phyloP scores from a whole-genome alignment of 371 early-diverging fungal genomes.

The Nematocida sp. region DNA sequence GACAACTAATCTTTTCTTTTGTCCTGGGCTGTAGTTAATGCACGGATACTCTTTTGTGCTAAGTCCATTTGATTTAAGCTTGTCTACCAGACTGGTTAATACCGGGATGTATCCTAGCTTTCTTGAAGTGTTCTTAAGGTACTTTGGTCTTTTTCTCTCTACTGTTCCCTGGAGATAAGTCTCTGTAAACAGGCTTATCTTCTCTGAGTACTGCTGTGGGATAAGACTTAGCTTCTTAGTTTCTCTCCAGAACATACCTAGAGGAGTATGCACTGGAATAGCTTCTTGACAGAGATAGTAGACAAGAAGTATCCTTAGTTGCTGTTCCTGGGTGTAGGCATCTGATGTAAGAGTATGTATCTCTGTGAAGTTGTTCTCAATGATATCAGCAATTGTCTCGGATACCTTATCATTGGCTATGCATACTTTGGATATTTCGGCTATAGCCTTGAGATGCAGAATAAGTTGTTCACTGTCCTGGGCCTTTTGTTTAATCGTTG shows the following conservation, averaged over 20 bases:
- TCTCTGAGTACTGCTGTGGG: slow-evolving; percentile 12
- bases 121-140: slow-evolving; percentile 10
- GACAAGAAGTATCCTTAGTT: slow-evolving; percentile 7
- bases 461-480: slow-evolving; percentile 46
- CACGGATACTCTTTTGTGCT: slow-evolving; percentile 27
- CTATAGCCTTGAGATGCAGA: slow-evolving; percentile 55
- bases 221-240: not conserved
- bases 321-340: slow-evolving; percentile 27
- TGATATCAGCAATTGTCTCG: slow-evolving; percentile 39
- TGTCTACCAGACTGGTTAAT: slow-evolving; percentile 41
- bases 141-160: not conserved
- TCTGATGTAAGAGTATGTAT: not conserved
- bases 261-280: not conserved
- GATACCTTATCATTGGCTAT: slow-evolving; percentile 47
- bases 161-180: not conserved
- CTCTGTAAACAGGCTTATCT: slow-evolving; percentile 42
- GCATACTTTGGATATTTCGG: slow-evolving; percentile 50
- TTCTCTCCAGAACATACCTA: slow-evolving; percentile 41
- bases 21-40: slow-evolving; percentile 4
- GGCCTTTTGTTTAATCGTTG: slow-evolving; percentile 57
- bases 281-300: slow-evolving; percentile 9
- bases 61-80: slow-evolving; percentile 45
- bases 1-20: slow-evolving; percentile 48
- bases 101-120: slow-evolving; percentile 61
- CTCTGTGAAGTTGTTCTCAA: slow-evolving; percentile 25